Conservation (phyloP, 257 asterid species). For the Penstemon barbatus region DNA sequence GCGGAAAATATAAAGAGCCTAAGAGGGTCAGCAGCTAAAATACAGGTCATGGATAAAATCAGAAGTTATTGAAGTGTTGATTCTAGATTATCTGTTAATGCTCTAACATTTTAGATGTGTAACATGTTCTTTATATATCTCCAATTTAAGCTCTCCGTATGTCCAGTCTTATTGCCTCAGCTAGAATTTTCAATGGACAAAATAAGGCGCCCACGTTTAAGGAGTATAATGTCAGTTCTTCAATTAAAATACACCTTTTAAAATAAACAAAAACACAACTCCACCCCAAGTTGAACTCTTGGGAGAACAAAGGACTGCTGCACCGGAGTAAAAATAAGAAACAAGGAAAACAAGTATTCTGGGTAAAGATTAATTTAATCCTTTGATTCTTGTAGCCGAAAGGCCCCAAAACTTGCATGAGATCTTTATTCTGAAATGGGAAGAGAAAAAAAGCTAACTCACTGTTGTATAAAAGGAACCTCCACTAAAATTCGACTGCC, state of each 20-base stretch:
- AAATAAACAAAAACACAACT: not conserved
- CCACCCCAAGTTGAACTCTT: not conserved
- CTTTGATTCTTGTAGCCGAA: conserved; percentile 1
- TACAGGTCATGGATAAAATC: not conserved
- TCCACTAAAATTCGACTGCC: conserved; percentile 60
- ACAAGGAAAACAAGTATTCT: not conserved
- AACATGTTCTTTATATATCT: no score
- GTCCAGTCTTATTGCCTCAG: no score
- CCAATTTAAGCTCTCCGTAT: no score
- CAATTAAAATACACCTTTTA: conserved; percentile 2
- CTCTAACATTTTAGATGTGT: no score
- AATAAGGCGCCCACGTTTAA: no score
- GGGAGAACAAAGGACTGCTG: not conserved
- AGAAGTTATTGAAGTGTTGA: no score
- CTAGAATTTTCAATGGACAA: no score
- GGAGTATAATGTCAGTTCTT: not conserved
- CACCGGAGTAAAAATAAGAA: conserved; percentile 5
- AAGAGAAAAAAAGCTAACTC: conserved; percentile 40
- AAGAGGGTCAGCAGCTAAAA: not conserved
- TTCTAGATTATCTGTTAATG: no score
- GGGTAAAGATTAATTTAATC: not conserved
- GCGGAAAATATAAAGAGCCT: not conserved
- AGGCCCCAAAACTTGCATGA: conserved; percentile 12
- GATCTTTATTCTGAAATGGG: conserved; percentile 23
- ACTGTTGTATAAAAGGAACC: conserved; percentile 69